Percentiles rank a stretch among this genome's conserved stretches.
Conservation (phyloP, 495 filamentous ascomycete species). For the Trichoderma reesei region DNA sequence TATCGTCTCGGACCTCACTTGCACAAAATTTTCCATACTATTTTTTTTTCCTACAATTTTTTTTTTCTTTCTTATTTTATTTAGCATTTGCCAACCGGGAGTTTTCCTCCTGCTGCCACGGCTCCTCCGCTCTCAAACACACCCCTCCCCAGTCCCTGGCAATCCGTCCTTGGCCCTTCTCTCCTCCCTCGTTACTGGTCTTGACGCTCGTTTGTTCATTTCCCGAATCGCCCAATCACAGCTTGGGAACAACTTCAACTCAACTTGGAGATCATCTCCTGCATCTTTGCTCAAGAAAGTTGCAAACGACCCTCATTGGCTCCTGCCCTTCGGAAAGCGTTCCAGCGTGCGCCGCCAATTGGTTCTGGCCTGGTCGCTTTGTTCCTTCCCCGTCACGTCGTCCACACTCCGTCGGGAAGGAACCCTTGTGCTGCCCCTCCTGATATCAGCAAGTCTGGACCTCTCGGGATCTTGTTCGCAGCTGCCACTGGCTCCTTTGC, state of each 20-base stretch:
- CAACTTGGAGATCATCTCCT: too few relatives aligned
- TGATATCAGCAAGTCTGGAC: neutral
- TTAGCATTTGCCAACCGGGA: too few relatives aligned
- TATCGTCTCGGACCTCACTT: conserved; percentile 1
- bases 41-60: neutral
- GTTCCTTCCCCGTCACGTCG: neutral
- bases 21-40: neutral
- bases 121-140: too few relatives aligned
- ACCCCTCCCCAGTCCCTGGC: too few relatives aligned
- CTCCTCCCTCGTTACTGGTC: too few relatives aligned
- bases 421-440: neutral
- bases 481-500: too few relatives aligned
- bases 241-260: too few relatives aligned
- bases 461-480: too few relatives aligned
- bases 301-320: neutral
- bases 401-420: neutral
- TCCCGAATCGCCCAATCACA: too few relatives aligned
- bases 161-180: too few relatives aligned
- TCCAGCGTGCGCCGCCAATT: neutral
- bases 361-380: neutral
- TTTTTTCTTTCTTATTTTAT: neutral
- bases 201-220: neutral
- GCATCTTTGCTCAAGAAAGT: too few relatives aligned
- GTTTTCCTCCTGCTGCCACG: too few relatives aligned
- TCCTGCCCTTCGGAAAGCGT: neutral